Base-by-base conservation (phyloP, 192 early-diverging fungal species). In the Spinellus fusiger region DNA sequence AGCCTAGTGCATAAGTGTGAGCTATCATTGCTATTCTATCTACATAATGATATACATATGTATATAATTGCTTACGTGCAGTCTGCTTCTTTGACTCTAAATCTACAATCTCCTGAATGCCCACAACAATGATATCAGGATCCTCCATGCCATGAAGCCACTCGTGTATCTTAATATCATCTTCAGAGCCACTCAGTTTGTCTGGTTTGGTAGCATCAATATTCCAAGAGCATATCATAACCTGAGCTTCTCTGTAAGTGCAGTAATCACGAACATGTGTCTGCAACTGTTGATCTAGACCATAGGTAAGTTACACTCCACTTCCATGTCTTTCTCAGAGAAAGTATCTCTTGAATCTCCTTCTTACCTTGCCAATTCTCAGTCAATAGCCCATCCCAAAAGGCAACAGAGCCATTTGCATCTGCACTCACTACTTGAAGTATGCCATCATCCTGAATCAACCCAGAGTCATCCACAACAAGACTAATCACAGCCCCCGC, bases 211-310 rank as follows among this genome's bases (percentile, higher is more conserved):
- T 79, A 0, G 94, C 86, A 73, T 93, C 94, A 60, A 93, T 89
- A 73, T 98, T 98, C 89, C 90, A 98, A 49, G 89, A 93, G 61
- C 88, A 89, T 26, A 98, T 84, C 54, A 94, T 75, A 25, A 96
- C 72, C 8, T 82, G 77, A 12, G 92, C 53, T 25, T 85, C 77
- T 22, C 82, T 78, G 73, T 84, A 88, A 6, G 59, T 74, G 33
- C 83, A 82, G 59, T 84, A 91, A 34, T 86, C 79, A 47, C 65
- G 57, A 52, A 83, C 82, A 25, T 80, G 81, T 1, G 77, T 66
- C 25, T 76, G 66, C 77, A 94, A 78, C 64, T 84, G 77, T 29
- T 75, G 65, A 37, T 83, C 83, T 83, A 60, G 10, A 34, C 15
- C 29, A 26, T 1, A 40, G 23, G 50, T 46, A 52, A 46, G 22